Evolutionary conservation across 2,329 filamentous ascomycete species (phyloP), one percentile per base, ranked within the genome.

Genomic region (Aspergillus uvarum): DNA sequence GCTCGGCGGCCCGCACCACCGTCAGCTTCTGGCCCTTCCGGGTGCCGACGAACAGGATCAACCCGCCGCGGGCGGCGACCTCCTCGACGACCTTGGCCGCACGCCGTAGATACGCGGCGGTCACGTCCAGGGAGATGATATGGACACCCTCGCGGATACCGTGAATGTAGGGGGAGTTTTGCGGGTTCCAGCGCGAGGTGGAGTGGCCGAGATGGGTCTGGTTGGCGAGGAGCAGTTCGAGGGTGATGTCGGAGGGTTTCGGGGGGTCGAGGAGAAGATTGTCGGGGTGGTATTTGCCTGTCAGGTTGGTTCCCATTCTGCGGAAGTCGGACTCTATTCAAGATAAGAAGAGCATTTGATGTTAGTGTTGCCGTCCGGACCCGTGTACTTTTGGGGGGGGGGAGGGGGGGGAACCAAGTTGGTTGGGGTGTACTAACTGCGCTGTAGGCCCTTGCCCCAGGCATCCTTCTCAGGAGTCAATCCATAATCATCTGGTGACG

Each of bases 151-250:
- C 85, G 49, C 95, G 85, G 63, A 96, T 86, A 68, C 95, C 95
- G 74, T 91, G 93, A 74, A 99, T 98, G 79, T 98, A 98, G 67
- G 90, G 86, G 65, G 92, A 89, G 80, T 98, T 99, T 55, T 87
- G 88, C 11, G 95, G 93, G 78, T 99, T 96, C 95, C 95, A 99
- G 53, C 93, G 84, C 63, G 91, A 91, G 0, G 90, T 94, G 70
- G 90, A 86, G 79, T 99, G 95, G 64, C 95, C 95, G 76, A 98
- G 87, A 78, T 96, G 92, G 57, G 87, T 87, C 79, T 96, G 92
- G 32, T 89, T 87, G 50, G 92, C 91, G 82, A 96, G 88, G 63
- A 99, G 86, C 63, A 96, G 84, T 80, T 97, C 93, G 61, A 99
- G 87, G 51, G 92, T 93, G 62, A 98, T 85, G 71, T 97, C 90